These are phyloP conservation scores for Fusarium nelsonii DNA, from an alignment of 2,329 filamentous ascomycete species.

Conservation along the genomic window DNA sequence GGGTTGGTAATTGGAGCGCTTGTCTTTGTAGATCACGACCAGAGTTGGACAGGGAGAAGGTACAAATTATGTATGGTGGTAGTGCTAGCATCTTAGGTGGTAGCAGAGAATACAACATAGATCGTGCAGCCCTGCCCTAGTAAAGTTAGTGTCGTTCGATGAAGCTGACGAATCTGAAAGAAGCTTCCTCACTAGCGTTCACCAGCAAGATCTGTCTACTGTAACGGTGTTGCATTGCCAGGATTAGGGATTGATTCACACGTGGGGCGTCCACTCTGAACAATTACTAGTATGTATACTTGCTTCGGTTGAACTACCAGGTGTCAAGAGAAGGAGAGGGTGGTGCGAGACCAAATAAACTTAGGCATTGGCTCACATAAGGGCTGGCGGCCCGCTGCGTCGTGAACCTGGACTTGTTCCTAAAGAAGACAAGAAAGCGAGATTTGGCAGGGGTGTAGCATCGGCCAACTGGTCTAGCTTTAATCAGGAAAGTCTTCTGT, in stretches of 20 bases:
- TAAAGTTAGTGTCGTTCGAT: background rate
- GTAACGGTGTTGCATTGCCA: slow-evolving; percentile 35
- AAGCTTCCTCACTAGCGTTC: slow-evolving; percentile 15
- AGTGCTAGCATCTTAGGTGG: slow-evolving; percentile 17
- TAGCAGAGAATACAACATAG: slow-evolving; percentile 14
- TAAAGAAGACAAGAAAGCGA: slow-evolving; percentile 31
- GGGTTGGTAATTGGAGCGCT: slow-evolving; percentile 38
- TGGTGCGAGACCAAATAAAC: slow-evolving; percentile 4
- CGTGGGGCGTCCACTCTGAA: slow-evolving; percentile 10
- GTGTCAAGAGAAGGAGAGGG: slow-evolving; percentile 1
- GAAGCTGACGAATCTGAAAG: slow-evolving; percentile 12
- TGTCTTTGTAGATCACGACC: slow-evolving; percentile 21
- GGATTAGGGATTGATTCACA: slow-evolving; percentile 12
- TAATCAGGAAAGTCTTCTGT: slow-evolving; percentile 10
- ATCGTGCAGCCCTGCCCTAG: slow-evolving; percentile 11
- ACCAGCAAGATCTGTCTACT: slow-evolving; percentile 28
- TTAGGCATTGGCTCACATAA: slow-evolving; percentile 23
- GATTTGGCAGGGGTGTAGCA: slow-evolving; percentile 40
- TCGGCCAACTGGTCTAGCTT: slow-evolving; percentile 14
- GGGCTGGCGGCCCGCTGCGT: slow-evolving; percentile 34
- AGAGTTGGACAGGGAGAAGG: background rate
- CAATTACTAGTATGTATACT: no score
- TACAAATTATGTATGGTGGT: slow-evolving; percentile 2
- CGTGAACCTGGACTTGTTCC: slow-evolving; percentile 15
- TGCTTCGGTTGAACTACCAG: background rate